These are phyloP conservation scores for rapeseed (Brassica napus) DNA, from an alignment of 345 rosid genomes.

Conservation along the genomic window DNA sequence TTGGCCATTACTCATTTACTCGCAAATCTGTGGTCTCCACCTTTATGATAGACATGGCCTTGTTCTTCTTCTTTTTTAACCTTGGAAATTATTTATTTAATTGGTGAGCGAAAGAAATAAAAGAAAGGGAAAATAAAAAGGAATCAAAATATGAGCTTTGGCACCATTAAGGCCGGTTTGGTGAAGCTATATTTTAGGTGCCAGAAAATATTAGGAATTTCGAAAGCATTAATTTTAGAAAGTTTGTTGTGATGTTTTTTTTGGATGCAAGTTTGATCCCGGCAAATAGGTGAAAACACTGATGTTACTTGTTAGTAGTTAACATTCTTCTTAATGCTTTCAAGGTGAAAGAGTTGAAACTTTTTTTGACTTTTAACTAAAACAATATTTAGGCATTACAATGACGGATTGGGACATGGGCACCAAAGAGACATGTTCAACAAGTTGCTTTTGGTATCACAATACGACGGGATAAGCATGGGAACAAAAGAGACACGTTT, in stretches of 20 bases:
- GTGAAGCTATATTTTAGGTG: not conserved
- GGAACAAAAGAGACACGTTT: not conserved
- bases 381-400: not conserved
- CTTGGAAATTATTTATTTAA: too few species aligned
- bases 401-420: not conserved
- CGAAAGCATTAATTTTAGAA: not conserved
- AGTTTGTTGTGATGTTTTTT: not conserved
- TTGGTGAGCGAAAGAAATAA: not conserved
- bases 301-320: not conserved
- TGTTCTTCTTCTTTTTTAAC: not conserved
- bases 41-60: not conserved
- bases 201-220: not conserved
- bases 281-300: too few species aligned
- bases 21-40: not conserved
- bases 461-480: not conserved
- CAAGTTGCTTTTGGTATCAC: not conserved
- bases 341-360: not conserved
- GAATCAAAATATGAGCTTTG: not conserved
- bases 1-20: not conserved
- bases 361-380: not conserved
- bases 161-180: not conserved
- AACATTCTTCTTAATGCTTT: not conserved
- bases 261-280: too few species aligned
- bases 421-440: not conserved
- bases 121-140: not conserved